Evolutionary conservation across 1,139 yeast species (phyloP), one percentile per base, ranked within the genome.

Genomic region (Casaregolazyma lundiana): DNA sequence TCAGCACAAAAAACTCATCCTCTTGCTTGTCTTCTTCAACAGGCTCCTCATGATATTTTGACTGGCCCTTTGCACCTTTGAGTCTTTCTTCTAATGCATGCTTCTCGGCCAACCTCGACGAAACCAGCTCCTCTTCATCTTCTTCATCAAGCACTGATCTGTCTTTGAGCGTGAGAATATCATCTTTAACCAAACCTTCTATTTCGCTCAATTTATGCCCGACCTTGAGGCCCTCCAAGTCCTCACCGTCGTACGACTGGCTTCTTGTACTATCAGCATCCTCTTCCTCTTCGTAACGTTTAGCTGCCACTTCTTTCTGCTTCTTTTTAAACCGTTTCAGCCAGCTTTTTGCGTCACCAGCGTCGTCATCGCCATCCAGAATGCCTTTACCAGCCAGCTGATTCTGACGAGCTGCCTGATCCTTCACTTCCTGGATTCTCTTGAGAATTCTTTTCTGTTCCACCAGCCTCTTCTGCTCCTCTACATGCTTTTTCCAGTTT

Each of bases 131-230:
- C 7, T 50, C 56, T 15, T 58, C 63, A 17, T 71, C 75, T 29
- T 69, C 75, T 2, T 75, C 80, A 34, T 73, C 80, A 20, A 77
- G 55, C 2, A 85, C 65, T 5, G 70, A 69, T 1, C 69, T 62
- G 51, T 88, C 96, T 47, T 81, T 77, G 40, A 87, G 66, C 0
- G 92, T 85, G 45, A 88, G 66, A 1, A 85, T 70, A 0, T 78
- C 77, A 17, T 76, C 78, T n/a, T 69, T 69, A 6, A 59, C 58
- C n/a, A 72, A 50, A 5, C 57, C 61, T 2, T 60, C 59, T n/a
- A 79, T 57, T 18, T 76, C 79, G 5, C 61, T 58, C 4, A 67
- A 45, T 36, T 63, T 66, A 59, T 80, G 85, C 0, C 71, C 73
- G 7, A 81, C 74, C 37, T 65, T 69, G 3, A 77, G 49, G 1